Evolutionary conservation across 306 rosid genomes (phyloP).

Genomic region (Castanospermum australe): DNA sequence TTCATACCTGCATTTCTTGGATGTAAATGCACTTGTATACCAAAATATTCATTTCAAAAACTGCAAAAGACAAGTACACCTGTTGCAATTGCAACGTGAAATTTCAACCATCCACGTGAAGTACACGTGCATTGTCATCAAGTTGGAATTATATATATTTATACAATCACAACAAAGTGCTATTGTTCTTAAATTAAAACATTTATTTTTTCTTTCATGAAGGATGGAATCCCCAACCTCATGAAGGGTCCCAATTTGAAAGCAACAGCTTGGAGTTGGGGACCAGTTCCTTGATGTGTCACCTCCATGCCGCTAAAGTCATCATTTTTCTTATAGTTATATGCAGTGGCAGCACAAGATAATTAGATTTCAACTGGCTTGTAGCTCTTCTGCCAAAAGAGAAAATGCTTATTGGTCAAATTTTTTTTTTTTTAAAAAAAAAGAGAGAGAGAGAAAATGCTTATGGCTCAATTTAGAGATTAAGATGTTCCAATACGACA

Average conservation of each 20-base stretch:
- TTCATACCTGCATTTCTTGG: too few relatives aligned
- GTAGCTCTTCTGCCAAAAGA: background rate
- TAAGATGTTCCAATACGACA: background rate
- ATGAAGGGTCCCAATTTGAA: slow-evolving; percentile 26
- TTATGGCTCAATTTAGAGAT: background rate
- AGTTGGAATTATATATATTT: background rate
- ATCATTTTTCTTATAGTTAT: slow-evolving; percentile 16
- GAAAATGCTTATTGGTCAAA: background rate
- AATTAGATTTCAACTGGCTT: background rate
- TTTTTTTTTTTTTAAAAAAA: too few relatives aligned
- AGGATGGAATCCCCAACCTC: background rate
- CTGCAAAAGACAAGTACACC: background rate
- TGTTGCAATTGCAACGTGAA: background rate
- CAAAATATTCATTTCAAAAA: background rate
- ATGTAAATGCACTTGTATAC: background rate
- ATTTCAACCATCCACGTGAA: slow-evolving; percentile 27
- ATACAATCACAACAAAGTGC: background rate
- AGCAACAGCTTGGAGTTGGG: slow-evolving; percentile 21
- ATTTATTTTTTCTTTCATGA: background rate
- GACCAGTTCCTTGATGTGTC: slow-evolving; percentile 23
- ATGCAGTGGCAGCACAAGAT: slow-evolving; percentile 3
- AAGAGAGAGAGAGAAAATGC: too few relatives aligned
- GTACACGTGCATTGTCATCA: slow-evolving; percentile 1
- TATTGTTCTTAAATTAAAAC: background rate
- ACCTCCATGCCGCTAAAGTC: background rate